Conservation (phyloP, 1,284 basidiomycete species). For the Naganishia sp. region DNA sequence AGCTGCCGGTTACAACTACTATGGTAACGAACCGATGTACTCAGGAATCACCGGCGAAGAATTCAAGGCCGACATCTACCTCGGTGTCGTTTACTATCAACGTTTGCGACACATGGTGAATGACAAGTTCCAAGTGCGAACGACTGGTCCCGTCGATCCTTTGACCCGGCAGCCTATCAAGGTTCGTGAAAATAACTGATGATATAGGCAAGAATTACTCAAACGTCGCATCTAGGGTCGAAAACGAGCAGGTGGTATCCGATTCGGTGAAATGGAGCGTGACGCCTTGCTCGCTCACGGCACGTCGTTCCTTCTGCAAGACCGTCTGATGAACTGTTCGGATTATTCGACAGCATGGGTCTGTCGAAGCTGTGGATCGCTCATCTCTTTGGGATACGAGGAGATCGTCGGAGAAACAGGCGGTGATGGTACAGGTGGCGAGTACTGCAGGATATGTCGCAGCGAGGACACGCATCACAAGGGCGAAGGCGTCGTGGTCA, state of each 20-base stretch:
- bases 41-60: slow-evolving; percentile 98
- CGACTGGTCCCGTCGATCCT: slow-evolving; percentile 94
- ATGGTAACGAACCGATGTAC: slow-evolving; percentile 99
- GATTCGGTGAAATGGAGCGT: slow-evolving; percentile 99
- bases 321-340: slow-evolving; percentile 99
- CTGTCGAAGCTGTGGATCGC: slow-evolving; percentile 90
- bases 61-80: slow-evolving; percentile 97
- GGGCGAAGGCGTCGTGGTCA: slow-evolving; percentile 36
- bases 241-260: slow-evolving; percentile 97
- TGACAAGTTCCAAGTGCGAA: slow-evolving; percentile 99
- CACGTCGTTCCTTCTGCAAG: slow-evolving; percentile 95
- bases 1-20: slow-evolving; percentile 96
- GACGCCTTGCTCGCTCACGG: slow-evolving; percentile 98
- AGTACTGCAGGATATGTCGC: slow-evolving; percentile 90
- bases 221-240: slow-evolving; percentile 66
- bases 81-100: slow-evolving; percentile 98
- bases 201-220: not conserved
- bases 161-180: slow-evolving; percentile 97
- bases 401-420: slow-evolving; percentile 62
- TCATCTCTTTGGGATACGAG: slow-evolving; percentile 94
- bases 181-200: slow-evolving; percentile 56
- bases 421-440: slow-evolving; percentile 61
- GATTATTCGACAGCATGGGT: slow-evolving; percentile 99
- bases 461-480: slow-evolving; percentile 64
- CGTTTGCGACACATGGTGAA: slow-evolving; percentile 98